A percentile compares a stretch with the other conserved stretches of the same genome.
phyloP scores from a whole-genome alignment of 768 basidiomycete species.

The Hygrophorus russula region DNA sequence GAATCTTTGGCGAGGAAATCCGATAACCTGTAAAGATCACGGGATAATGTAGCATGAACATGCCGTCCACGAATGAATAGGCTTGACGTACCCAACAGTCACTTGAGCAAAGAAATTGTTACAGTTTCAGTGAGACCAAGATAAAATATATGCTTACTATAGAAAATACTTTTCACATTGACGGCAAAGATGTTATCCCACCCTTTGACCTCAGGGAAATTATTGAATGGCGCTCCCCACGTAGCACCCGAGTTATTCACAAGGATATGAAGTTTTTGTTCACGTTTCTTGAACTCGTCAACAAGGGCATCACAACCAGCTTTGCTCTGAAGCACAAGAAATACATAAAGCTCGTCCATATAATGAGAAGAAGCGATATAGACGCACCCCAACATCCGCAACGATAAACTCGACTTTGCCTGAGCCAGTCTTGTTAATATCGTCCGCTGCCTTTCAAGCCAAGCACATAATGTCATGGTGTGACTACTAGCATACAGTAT shows the following conservation, averaged over 20 bases:
- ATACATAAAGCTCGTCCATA: neutral
- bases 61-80: constrained; percentile 9
- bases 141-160: constrained; percentile 35
- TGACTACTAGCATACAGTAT: neutral
- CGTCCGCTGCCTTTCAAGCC: constrained; percentile 32
- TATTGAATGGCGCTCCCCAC: constrained; percentile 63
- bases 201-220: constrained; percentile 71
- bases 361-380: neutral
- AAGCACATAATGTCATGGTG: neutral
- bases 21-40: constrained; percentile 27
- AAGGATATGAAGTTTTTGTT: constrained; percentile 67
- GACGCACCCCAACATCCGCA: constrained; percentile 60
- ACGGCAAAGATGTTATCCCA: constrained; percentile 80
- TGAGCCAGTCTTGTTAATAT: constrained; percentile 48
- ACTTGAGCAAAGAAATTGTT: constrained; percentile 21
- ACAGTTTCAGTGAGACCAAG: constrained; percentile 3
- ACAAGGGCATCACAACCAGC: constrained; percentile 71
- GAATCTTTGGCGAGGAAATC: constrained; percentile 58
- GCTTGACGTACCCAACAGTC: constrained; percentile 33
- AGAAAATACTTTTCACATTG: constrained; percentile 81
- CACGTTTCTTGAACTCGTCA: constrained; percentile 54
- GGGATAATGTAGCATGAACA: neutral
- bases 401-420: constrained; percentile 64
- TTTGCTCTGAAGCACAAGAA: constrained; percentile 37
- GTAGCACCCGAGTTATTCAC: constrained; percentile 77